phyloP scores from a whole-genome alignment of 441 rosid genomes.

The Sinapis alba region DNA sequence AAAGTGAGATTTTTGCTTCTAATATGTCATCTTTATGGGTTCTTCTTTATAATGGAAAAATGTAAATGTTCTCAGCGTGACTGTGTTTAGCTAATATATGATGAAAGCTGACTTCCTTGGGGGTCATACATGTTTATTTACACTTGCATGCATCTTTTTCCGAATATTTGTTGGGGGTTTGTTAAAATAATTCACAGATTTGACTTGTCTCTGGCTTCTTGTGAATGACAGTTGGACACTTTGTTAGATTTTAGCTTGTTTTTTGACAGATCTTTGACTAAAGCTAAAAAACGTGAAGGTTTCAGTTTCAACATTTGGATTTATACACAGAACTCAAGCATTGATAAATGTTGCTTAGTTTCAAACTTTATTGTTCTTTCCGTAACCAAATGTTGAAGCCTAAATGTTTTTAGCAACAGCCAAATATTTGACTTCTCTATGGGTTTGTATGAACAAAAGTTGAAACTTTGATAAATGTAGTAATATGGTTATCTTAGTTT shows the following conservation, averaged over 20 bases:
- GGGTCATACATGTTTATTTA: not conserved
- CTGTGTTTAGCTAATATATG: not conserved
- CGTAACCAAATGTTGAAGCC: no score
- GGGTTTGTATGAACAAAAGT: not conserved
- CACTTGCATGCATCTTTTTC: constrained; percentile 23
- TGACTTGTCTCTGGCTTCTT: not conserved
- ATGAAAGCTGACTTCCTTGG: not conserved
- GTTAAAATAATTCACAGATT: not conserved
- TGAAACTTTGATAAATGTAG: not conserved
- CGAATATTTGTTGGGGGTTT: not conserved
- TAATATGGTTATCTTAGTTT: not conserved
- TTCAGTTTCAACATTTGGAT: no score
- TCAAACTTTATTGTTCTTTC: no score
- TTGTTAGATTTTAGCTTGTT: no score
- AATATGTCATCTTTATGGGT: not conserved
- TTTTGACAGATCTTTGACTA: no score
- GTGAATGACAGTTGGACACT: not conserved
- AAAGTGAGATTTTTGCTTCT: not conserved
- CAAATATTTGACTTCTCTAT: not conserved
- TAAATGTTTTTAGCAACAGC: no score
- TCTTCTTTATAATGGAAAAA: not conserved
- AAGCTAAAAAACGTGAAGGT: not conserved
- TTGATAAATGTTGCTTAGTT: not conserved
- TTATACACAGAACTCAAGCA: no score
- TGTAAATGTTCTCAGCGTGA: not conserved